A percentile compares a stretch with the other conserved stretches of the same genome.
Evolutionary conservation across 331 rosid genomes (phyloP).

Genomic region (Erythrophleum ivorense): DNA sequence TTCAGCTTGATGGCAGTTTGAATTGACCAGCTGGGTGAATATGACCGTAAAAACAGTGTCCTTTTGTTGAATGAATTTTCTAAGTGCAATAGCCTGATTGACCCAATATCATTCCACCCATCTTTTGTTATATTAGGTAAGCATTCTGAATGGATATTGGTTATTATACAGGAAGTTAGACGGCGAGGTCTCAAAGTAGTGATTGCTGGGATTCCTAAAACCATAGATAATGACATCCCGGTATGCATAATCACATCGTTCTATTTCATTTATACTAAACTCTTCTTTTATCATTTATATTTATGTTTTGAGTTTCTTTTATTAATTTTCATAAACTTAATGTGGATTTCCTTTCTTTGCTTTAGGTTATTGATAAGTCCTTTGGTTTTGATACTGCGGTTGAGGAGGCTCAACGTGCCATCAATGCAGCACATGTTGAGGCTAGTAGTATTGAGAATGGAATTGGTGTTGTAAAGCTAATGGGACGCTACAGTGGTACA

Average conservation of each 20-base stretch:
- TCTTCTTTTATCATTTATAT: neutral
- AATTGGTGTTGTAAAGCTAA: constrained; percentile 90
- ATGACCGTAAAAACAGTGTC: constrained; percentile 4
- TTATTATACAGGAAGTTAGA: constrained; percentile 71
- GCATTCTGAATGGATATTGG: constrained; percentile 33
- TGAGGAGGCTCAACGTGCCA: constrained; percentile 99
- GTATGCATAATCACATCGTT: constrained; percentile 49
- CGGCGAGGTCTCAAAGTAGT: constrained; percentile 86
- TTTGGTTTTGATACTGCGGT: constrained; percentile 98
- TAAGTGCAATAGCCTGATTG: constrained; percentile 14
- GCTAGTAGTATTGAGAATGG: constrained; percentile 87
- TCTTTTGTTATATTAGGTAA: constrained; percentile 18
- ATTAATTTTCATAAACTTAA: constrained; percentile 20
- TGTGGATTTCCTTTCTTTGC: constrained; percentile 39
- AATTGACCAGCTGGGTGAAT: no score
- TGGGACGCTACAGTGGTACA: constrained; percentile 95
- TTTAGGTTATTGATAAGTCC: constrained; percentile 90
- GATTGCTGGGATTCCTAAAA: constrained; percentile 89
- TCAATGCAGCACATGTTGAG: constrained; percentile 98
- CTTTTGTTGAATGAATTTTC: constrained; percentile 1
- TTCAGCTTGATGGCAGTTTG: constrained; percentile 16
- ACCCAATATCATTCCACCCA: constrained; percentile 25
- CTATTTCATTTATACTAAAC: constrained; percentile 10
- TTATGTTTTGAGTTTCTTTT: constrained; percentile 20
- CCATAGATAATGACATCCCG: constrained; percentile 95